A percentile compares a stretch with the other conserved stretches of the same genome.
phyloP scores from a whole-genome alignment of 2,329 filamentous ascomycete genomes.

The Sarocladium strictum region DNA sequence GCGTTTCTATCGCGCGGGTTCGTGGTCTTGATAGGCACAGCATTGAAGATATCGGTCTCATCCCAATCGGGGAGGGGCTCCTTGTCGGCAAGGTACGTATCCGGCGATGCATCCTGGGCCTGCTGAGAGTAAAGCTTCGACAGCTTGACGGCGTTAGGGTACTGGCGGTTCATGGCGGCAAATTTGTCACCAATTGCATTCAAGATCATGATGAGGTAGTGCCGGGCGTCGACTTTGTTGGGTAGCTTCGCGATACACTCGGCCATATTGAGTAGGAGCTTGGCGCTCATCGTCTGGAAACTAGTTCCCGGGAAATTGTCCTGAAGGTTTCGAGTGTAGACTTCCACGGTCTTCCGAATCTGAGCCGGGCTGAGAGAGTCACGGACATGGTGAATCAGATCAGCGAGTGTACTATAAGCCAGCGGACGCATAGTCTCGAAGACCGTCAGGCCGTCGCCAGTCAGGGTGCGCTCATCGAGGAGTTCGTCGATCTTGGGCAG shows the following conservation, averaged over 20 bases:
- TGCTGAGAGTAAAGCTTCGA: constrained; percentile 72
- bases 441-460: constrained; percentile 92
- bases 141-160: constrained; percentile 88
- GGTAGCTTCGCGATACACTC: constrained; percentile 93
- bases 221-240: constrained; percentile 88
- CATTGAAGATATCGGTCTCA: constrained; percentile 94
- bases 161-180: constrained; percentile 94
- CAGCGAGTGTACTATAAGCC: constrained; percentile 96
- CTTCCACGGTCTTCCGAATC: constrained; percentile 91
- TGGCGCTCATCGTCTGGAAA: constrained; percentile 99
- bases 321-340: constrained; percentile 93
- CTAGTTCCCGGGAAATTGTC: constrained; percentile 96
- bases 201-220: constrained; percentile 94
- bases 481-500: constrained; percentile 91
- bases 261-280: constrained; percentile 93
- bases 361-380: constrained; percentile 84
- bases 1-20: constrained; percentile 83
- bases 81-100: constrained; percentile 80
- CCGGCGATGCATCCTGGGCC: constrained; percentile 54
- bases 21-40: constrained; percentile 91
- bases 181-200: constrained; percentile 99
- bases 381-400: constrained; percentile 93
- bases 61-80: constrained; percentile 87
- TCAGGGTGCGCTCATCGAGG: constrained; percentile 86
- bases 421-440: constrained; percentile 94